Base-by-base conservation (phyloP, 257 asterid species). In the Plectranthus barbatus region DNA sequence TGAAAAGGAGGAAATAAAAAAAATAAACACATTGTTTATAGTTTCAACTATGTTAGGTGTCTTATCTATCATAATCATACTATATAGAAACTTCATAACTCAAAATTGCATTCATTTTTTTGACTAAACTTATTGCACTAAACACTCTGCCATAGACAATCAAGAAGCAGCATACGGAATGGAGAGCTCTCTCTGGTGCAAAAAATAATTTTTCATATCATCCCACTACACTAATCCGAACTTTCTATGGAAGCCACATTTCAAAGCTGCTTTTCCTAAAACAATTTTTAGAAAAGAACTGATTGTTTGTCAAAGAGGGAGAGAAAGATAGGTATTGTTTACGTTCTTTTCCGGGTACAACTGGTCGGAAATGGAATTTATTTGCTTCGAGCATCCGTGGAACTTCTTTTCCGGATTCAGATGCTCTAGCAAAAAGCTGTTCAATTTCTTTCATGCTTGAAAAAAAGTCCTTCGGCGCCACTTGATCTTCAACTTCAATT, bases 301-400 rank as follows among this genome's bases (percentile, higher is more conserved):
- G 3, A 26, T 5, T 1, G 3, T 26, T 26, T 26, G 3, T 5
- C 61, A 59, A 8, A 36, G 21, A 33, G 53, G 19, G 56, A 34
- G 45, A 24, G 60, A 64, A 74, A 63, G 66, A 72, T 53, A 69
- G 75, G 70, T 61, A 48, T 64, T 66, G 33, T 5, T 52, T 82
- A 93, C 99, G 63, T 72, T 78, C 91, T 85, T 68, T 81, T 57
- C 91, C 90, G 1, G 86, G 78, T 26, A 58, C 53, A 61, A 93
- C 88, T 44, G 94, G 97, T 62, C 96, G 95, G 58, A 87, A 93
- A 70, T 93, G 94, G 56, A 93, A 87, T 64, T 90, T 90, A 70
- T 93, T 90, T 24, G 99, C 99, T 78, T 93, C 99, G 55, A 93
- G 95, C 97, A 87, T 93, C 75, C 94, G 81, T 1, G 99, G 95